Percentiles rank a stretch among this genome's conserved stretches.
phyloP scores from a whole-genome alignment of 1,139 yeast genomes.

The Protomyces pachydermus region DNA sequence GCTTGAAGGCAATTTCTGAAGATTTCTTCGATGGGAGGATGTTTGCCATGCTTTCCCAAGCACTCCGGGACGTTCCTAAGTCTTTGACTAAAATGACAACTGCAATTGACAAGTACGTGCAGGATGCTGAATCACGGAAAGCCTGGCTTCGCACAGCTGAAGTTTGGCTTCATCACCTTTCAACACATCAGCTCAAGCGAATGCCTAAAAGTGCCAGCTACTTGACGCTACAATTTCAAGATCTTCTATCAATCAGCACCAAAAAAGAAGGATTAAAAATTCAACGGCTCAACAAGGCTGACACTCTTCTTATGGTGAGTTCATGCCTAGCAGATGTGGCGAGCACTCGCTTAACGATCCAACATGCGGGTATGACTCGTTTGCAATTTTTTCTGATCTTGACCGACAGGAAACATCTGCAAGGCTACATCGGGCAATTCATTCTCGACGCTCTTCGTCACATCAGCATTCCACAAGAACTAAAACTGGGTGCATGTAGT shows the following conservation, averaged over 20 bases:
- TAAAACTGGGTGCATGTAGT: neutral
- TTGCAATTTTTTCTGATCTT: neutral
- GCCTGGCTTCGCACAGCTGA: neutral
- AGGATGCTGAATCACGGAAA: neutral
- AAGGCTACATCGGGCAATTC: neutral
- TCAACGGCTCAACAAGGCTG: neutral
- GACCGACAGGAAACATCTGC: neutral
- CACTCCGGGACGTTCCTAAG: neutral
- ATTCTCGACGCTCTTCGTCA: neutral
- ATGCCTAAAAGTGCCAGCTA: neutral
- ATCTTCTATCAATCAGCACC: neutral
- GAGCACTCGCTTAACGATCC: neutral
- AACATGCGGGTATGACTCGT: neutral
- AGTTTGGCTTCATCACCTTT: neutral
- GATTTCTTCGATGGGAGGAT: neutral
- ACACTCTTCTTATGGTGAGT: neutral
- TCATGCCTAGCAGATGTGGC: neutral
- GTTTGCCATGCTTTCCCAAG: neutral
- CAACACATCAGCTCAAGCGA: neutral
- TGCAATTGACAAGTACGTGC: neutral
- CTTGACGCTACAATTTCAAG: neutral
- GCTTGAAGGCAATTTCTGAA: neutral
- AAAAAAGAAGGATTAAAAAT: neutral
- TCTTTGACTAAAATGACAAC: neutral
- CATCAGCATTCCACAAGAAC: neutral